Evolutionary conservation across 257 asterid genomes (phyloP).

Genomic region (Lavandula angustifolia): DNA sequence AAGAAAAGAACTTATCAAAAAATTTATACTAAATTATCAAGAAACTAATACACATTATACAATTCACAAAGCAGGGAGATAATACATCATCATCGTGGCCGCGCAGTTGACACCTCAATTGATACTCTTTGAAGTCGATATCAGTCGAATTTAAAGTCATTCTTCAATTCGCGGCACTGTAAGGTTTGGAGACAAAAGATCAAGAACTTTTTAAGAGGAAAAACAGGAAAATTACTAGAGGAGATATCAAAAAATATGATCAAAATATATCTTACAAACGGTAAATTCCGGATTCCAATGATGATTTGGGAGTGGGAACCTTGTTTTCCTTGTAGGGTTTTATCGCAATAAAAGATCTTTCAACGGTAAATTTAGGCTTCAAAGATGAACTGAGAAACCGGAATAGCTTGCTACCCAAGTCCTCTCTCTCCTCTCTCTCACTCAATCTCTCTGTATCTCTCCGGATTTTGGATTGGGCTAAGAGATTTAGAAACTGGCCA

Average conservation of each 20-base stretch:
- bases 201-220: background rate
- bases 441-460: background rate
- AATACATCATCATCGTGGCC: slow-evolving; percentile 98
- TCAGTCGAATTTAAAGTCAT: slow-evolving; percentile 47
- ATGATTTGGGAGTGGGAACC: background rate
- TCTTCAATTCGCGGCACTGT: background rate
- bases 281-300: background rate
- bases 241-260: background rate
- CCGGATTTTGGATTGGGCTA: background rate
- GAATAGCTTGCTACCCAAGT: slow-evolving; percentile 35
- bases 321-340: background rate
- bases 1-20: slow-evolving; percentile 1
- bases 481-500: background rate
- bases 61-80: slow-evolving; percentile 3
- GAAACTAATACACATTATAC: background rate
- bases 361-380: background rate
- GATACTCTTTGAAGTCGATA: slow-evolving; percentile 70
- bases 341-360: too few relatives aligned
- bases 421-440: background rate
- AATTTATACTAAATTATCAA: background rate
- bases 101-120: slow-evolving; percentile 71
- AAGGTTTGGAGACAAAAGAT: slow-evolving; percentile 30
- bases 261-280: background rate
- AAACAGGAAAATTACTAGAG: slow-evolving; percentile 9
- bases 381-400: background rate